phyloP scores from a whole-genome alignment of 2,329 filamentous ascomycete genomes.

The Colletotrichum magnum region DNA sequence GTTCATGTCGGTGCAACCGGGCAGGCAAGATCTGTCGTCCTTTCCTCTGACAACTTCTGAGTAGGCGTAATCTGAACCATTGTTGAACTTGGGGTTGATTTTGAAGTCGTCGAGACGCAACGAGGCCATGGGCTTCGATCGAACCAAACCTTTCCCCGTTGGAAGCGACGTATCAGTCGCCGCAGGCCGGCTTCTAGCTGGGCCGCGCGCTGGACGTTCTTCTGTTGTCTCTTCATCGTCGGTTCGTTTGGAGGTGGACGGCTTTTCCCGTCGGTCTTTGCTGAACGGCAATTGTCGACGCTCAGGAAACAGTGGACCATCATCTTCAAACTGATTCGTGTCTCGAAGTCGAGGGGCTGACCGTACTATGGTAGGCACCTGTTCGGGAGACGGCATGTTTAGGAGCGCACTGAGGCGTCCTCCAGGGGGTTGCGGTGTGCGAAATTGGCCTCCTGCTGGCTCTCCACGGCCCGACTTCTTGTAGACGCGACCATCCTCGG shows the following conservation, averaged over 20 bases:
- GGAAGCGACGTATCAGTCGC: slow-evolving; percentile 28
- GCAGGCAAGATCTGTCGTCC: slow-evolving; percentile 77
- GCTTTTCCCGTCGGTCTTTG: slow-evolving; percentile 43
- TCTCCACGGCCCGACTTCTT: slow-evolving; percentile 32
- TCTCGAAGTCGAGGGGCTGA: slow-evolving; percentile 44
- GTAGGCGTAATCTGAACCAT: slow-evolving; percentile 80
- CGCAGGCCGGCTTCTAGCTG: slow-evolving; percentile 15
- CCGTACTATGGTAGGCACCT: slow-evolving; percentile 46
- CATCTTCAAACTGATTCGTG: slow-evolving; percentile 36
- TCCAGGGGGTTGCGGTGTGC: slow-evolving; percentile 41
- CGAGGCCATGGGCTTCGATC: slow-evolving; percentile 68
- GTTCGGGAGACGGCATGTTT: slow-evolving; percentile 46
- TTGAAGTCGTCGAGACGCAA: slow-evolving; percentile 83
- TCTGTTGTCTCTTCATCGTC: not conserved
- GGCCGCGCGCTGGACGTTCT: slow-evolving; percentile 9
- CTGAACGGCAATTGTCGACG: slow-evolving; percentile 60
- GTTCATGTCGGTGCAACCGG: slow-evolving; percentile 80
- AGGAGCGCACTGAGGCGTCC: slow-evolving; percentile 52
- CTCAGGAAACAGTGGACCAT: slow-evolving; percentile 52
- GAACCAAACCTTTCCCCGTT: slow-evolving; percentile 57
- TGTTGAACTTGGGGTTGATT: slow-evolving; percentile 80
- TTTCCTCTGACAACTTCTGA: slow-evolving; percentile 80
- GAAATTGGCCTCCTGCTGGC: slow-evolving; percentile 34
- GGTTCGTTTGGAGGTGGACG: slow-evolving; percentile 15
- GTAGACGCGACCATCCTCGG: slow-evolving; percentile 63